Base-by-base conservation (phyloP, 2,329 filamentous ascomycete species). In the Hypoxylon rubiginosum region DNA sequence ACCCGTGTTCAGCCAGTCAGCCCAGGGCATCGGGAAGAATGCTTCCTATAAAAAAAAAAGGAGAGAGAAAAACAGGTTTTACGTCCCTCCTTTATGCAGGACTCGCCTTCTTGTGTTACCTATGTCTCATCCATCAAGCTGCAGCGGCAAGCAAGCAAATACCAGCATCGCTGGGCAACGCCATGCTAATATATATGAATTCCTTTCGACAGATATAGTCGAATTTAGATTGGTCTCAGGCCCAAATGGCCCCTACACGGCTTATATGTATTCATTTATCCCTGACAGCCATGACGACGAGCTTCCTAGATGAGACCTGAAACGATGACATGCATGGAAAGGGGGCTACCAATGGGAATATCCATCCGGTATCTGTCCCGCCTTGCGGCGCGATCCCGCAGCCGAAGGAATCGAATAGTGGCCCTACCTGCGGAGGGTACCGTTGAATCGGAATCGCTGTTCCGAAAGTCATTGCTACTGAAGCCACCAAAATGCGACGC, bases 301-400 rank as follows among this genome's bases (percentile, higher is more conserved):
- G 52, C 55, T 63, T 57, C 55, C 59, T 53, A 54, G 48, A 60
- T 24, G 43, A 48, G 56, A 32, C 49, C 39, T 63, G 64, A 63
- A 63, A 67, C 45, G 24, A 21, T 10, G 36, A 43, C 36, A 9
- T 45, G 41, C 32, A 36, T n/a, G 39, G 41, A 24, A 24, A 24
- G 46, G 36, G 51, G 45, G 24, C 11, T 8, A 39, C 34, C 11
- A 19, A 43, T 26, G 36, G 9, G 15, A 34, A 46, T 3, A 30
- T 39, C 13, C 15, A 39, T 13, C 36, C 39, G 36, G 45, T 26
- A 52, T 50, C 34, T 51, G 17, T 45, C 28, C 32, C 34, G 15
- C 34, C 4, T 39, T 30, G 26, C 28, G 55, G 15, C 39, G 13
- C 21, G 21, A 24, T 24, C 21, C 21, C 21, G 21, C 13, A 36